Evolutionary conservation across 352 stramenopile species (phyloP), one percentile per base, ranked within the genome.

Genomic region (Globisporangium nunn): DNA sequence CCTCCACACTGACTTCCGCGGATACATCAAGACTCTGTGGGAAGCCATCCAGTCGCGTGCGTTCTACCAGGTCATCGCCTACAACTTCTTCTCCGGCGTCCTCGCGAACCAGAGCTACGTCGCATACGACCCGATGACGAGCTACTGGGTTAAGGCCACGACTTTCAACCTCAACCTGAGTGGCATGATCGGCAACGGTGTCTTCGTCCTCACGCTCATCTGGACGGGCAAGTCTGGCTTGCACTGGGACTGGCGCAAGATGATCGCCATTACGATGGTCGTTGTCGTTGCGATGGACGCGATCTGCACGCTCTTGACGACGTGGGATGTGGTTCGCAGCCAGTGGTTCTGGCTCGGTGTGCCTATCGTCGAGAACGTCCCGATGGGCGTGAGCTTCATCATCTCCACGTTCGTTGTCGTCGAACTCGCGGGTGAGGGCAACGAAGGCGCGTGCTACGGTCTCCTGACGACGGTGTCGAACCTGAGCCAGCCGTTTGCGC

Each of bases 381-480:
- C 64, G 2, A 6, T 17, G 17, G 58, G 54, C 37, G 47, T 67
- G 43, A 58, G 64, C 46, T 71, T 71, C 50, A 68, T 71, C 52
- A 59, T 71, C 45, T 50, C 64, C 14, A 65, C 60, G 12, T 71
- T 61, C 40, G 59, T 63, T 33, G 53, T 60, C n/a, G 62, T 72
- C 11, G 65, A 74, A 28, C 50, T 74, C 30, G 59, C 63, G 4
- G 67, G 61, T 14, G 48, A 55, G 15, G 67, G 67, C 23, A 65
- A 72, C 35, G 67, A 74, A 63, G 67, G 60, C n/a, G 62, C 63
- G 10, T 46, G 69, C 47, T 74, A 73, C 35, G 63, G 63, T 3
- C 50, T 72, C 18, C 14, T 72, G 23, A 74, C 67, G 18, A 72
- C 67, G 17, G 59, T 72, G 31, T 45, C 35, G 35, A 74, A 72